These are phyloP conservation scores for Cylindrotheca fusiformis DNA, from an alignment of 108 stramenopile species.

Conservation along the genomic window DNA sequence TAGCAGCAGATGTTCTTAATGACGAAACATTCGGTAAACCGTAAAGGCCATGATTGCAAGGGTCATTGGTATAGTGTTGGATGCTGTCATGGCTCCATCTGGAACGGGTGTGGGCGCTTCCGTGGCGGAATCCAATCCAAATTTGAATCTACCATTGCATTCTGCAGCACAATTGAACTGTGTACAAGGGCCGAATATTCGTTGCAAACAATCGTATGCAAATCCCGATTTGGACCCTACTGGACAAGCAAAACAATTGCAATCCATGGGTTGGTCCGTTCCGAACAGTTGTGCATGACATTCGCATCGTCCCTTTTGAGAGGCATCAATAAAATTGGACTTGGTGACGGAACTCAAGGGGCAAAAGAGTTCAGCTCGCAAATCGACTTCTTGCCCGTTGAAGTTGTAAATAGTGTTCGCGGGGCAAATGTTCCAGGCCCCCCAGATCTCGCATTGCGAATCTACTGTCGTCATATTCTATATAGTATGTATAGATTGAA, in stretches of 20 bases:
- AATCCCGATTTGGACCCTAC: slow-evolving; percentile 3
- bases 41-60: neutral
- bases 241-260: slow-evolving; percentile 19
- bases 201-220: slow-evolving; percentile 7
- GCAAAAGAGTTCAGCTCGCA: slow-evolving; percentile 7
- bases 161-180: slow-evolving; percentile 15
- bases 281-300: slow-evolving; percentile 8
- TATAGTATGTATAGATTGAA: neutral
- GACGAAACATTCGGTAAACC: neutral
- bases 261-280: slow-evolving; percentile 10
- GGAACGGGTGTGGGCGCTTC: neutral
- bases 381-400: neutral
- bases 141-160: slow-evolving; percentile 9
- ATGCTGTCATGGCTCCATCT: neutral
- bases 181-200: slow-evolving; percentile 12
- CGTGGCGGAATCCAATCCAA: neutral
- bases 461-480: neutral
- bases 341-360: slow-evolving; percentile 15
- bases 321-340: slow-evolving; percentile 15
- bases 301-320: slow-evolving; percentile 14
- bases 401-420: neutral
- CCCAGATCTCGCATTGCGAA: neutral
- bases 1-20: neutral
- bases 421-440: neutral
- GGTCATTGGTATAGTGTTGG: neutral